Conservation (phyloP, 306 rosid genomes). For the Hylodesmum podocarpum region DNA sequence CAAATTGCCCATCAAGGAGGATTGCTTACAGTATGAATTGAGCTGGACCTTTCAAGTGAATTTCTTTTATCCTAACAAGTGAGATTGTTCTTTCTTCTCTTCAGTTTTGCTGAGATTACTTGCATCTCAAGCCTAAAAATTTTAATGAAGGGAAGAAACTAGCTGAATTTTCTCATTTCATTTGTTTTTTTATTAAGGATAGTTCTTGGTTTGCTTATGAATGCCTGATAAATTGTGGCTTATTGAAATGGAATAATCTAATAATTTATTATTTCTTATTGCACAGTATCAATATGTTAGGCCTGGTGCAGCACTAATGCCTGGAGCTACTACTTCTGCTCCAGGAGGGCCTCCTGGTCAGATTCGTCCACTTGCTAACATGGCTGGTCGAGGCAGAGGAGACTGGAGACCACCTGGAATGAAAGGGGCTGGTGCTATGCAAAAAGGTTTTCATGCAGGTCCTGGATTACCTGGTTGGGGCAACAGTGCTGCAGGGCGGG, state of each 20-base stretch:
- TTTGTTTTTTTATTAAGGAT: background rate
- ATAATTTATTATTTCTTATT: constrained; percentile 21
- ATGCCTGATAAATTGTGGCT: background rate
- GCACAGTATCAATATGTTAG: constrained; percentile 95
- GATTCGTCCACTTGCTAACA: constrained; percentile 75
- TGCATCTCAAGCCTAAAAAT: background rate
- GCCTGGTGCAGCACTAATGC: constrained; percentile 88
- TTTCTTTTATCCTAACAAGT: background rate
- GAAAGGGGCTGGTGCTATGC: constrained; percentile 58
- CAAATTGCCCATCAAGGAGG: background rate
- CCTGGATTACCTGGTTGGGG: constrained; percentile 83
- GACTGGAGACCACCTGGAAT: constrained; percentile 94
- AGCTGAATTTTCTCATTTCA: constrained; percentile 10
- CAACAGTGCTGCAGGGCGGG: constrained; percentile 72
- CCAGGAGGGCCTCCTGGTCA: constrained; percentile 83
- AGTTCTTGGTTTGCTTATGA: constrained; percentile 20
- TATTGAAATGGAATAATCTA: constrained; percentile 12
- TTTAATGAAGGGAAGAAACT: constrained; percentile 9
- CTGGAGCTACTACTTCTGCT: constrained; percentile 62
- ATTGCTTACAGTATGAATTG: constrained; percentile 2
- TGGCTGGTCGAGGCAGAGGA: constrained; percentile 96
- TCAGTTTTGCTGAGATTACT: constrained; percentile 5
- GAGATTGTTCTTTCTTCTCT: background rate
- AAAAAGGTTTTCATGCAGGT: constrained; percentile 81
- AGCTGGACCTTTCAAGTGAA: background rate